phyloP scores from a whole-genome alignment of 2,329 filamentous ascomycete genomes.

The Fusarium heterosporum region DNA sequence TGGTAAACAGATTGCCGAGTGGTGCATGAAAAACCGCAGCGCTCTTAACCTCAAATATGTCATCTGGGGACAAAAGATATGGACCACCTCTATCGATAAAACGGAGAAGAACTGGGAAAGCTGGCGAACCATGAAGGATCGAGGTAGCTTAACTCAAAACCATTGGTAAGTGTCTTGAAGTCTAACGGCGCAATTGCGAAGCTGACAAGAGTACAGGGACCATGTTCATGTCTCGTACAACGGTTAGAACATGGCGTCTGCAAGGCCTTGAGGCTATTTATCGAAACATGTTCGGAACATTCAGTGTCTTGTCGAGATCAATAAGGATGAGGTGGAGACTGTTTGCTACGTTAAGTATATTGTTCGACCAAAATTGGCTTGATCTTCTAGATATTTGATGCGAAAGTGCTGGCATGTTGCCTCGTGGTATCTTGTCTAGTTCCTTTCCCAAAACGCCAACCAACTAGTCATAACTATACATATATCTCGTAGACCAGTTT shows the following conservation, averaged over 20 bases:
- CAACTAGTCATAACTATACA: neutral
- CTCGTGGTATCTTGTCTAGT: slow-evolving; percentile 30
- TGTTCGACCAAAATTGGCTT: neutral
- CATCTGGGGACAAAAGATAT: slow-evolving; percentile 64
- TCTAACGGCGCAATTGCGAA: rapidly evolving
- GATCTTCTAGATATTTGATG: neutral
- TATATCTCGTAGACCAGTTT: slow-evolving; percentile 2
- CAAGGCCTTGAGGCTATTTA: neutral
- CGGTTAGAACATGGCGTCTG: slow-evolving; percentile 1
- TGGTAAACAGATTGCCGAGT: slow-evolving; percentile 60
- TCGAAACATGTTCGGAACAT: neutral
- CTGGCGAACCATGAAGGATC: slow-evolving; percentile 59
- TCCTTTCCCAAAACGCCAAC: slow-evolving; percentile 21
- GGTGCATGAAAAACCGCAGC: slow-evolving; percentile 59
- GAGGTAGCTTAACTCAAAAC: slow-evolving; percentile 56
- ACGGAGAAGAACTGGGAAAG: slow-evolving; percentile 53
- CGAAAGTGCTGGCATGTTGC: neutral
- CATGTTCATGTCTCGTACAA: slow-evolving; percentile 48
- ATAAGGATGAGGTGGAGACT: neutral
- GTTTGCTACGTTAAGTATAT: neutral
- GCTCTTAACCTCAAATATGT: slow-evolving; percentile 60
- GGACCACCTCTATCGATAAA: slow-evolving; percentile 53
- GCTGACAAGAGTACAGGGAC: slow-evolving; percentile 34
- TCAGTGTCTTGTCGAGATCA: neutral
- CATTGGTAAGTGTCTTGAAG: slow-evolving; percentile 53